phyloP scores from a whole-genome alignment of 2,329 filamentous ascomycete species.

The Zymoseptoria passerinii region DNA sequence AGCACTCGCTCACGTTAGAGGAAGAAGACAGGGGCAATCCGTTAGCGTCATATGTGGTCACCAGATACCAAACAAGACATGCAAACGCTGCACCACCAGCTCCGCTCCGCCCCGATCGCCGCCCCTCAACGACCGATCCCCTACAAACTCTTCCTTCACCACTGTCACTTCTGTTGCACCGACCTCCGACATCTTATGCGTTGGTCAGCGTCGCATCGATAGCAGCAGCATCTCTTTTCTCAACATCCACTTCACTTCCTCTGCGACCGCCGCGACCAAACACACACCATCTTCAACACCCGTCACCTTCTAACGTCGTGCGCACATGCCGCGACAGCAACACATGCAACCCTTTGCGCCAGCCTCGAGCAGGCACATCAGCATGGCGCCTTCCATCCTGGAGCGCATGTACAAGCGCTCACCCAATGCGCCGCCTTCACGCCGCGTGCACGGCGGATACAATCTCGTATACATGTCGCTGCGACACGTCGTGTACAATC shows the following conservation, averaged over 20 bases:
- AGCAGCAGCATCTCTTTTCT: not conserved
- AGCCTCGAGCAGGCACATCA: not conserved
- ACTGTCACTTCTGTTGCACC: not conserved
- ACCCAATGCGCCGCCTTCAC: not conserved
- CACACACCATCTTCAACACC: not conserved
- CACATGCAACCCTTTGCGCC: not conserved
- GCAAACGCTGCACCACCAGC: not conserved
- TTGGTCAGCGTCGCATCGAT: not conserved
- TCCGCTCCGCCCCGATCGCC: not conserved
- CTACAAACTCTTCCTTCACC: not conserved
- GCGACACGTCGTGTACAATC: conserved; percentile 1
- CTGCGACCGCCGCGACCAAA: not conserved
- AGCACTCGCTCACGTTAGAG: not conserved
- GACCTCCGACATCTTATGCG: not conserved
- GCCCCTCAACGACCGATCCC: too few species aligned
- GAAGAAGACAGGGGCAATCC: not conserved
- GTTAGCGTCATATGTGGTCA: not conserved
- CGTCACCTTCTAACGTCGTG: not conserved
- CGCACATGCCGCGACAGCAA: not conserved
- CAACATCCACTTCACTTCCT: not conserved
- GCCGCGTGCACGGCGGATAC: not conserved
- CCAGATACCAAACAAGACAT: not conserved
- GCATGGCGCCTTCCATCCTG: not conserved
- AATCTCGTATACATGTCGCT: not conserved
- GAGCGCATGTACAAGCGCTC: not conserved